Percentiles rank a stretch among this genome's conserved stretches.
These are phyloP conservation scores for Coprinopsis marcescibilis DNA, from an alignment of 768 basidiomycete species.

Conservation along the genomic window DNA sequence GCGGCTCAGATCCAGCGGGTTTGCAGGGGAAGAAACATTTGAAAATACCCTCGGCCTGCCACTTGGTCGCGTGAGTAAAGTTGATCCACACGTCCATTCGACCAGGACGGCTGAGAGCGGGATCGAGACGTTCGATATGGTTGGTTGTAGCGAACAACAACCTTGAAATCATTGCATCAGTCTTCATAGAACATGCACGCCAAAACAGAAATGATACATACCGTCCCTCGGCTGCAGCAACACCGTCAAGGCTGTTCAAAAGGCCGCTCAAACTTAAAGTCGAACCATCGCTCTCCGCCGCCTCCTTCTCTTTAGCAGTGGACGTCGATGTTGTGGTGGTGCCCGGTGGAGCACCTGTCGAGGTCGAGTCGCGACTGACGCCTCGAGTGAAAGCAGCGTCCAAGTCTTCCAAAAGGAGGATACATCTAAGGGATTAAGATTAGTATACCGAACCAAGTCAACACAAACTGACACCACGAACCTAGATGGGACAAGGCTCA, in stretches of 20 bases:
- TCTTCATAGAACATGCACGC: constrained; percentile 8
- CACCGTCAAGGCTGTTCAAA: constrained; percentile 81
- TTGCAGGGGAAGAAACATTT: constrained; percentile 88
- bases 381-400: constrained; percentile 89
- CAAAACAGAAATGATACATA: constrained; percentile 30
- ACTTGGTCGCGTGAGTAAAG: constrained; percentile 86
- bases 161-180: constrained; percentile 27
- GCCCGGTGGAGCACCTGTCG: constrained; percentile 65
- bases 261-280: constrained; percentile 82
- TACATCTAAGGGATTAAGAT: constrained; percentile 51
- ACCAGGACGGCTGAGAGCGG: constrained; percentile 80
- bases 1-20: constrained; percentile 22
- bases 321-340: constrained; percentile 21
- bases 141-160: constrained; percentile 91
- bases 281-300: constrained; percentile 64
- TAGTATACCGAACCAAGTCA: not conserved
- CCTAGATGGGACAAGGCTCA: constrained; percentile 86
- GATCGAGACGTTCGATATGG: constrained; percentile 90
- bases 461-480: no score
- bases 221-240: constrained; percentile 83
- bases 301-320: constrained; percentile 32
- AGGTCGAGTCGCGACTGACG: constrained; percentile 73
- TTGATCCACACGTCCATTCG: constrained; percentile 93
- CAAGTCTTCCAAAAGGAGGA: constrained; percentile 89
- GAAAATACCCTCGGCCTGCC: constrained; percentile 91